Percentiles rank a stretch among this genome's conserved stretches.
Conservation (phyloP, 2,329 filamentous ascomycete species). For the Cytospora mali region DNA sequence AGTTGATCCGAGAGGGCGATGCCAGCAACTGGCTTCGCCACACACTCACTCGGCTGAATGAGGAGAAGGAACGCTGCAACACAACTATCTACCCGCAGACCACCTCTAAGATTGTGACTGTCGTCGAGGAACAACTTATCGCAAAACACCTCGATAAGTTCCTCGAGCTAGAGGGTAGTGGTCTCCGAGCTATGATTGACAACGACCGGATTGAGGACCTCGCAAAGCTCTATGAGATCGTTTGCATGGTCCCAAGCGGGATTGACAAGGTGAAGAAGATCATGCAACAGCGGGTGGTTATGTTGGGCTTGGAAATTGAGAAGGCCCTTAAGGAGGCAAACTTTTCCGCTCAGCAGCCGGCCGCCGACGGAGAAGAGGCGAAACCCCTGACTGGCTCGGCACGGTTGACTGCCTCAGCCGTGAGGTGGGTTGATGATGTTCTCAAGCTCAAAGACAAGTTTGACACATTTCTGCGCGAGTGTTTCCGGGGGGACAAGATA, state of each 20-base stretch:
- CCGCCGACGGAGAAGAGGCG: conserved; percentile 47
- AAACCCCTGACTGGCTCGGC: conserved; percentile 62
- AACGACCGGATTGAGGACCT: conserved; percentile 82
- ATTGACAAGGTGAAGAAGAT: conserved; percentile 75
- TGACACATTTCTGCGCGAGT: conserved; percentile 72
- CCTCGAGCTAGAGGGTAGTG: conserved; percentile 80
- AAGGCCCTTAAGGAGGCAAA: conserved; percentile 60
- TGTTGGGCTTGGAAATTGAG: conserved; percentile 83
- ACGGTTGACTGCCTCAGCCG: conserved; percentile 81
- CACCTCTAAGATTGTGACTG: conserved; percentile 69
- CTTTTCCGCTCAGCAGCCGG: conserved; percentile 46
- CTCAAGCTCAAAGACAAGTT: conserved; percentile 86
- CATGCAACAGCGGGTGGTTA: conserved; percentile 74
- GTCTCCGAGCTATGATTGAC: conserved; percentile 86
- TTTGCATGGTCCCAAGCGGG: conserved; percentile 51
- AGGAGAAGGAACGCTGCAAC: conserved; percentile 81
- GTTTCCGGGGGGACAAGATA: conserved; percentile 74
- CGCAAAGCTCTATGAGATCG: conserved; percentile 77
- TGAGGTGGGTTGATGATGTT: conserved; percentile 95
- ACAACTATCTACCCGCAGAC: conserved; percentile 79
- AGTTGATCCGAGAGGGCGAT: conserved; percentile 75
- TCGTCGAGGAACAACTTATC: conserved; percentile 83
- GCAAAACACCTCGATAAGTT: conserved; percentile 77
- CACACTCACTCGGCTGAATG: conserved; percentile 71
- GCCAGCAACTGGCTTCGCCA: conserved; percentile 80